Evolutionary conservation across 2,329 filamentous ascomycete genomes (phyloP), one percentile per base, ranked within the genome.

Genomic region (Hymenoscyphus albidus): DNA sequence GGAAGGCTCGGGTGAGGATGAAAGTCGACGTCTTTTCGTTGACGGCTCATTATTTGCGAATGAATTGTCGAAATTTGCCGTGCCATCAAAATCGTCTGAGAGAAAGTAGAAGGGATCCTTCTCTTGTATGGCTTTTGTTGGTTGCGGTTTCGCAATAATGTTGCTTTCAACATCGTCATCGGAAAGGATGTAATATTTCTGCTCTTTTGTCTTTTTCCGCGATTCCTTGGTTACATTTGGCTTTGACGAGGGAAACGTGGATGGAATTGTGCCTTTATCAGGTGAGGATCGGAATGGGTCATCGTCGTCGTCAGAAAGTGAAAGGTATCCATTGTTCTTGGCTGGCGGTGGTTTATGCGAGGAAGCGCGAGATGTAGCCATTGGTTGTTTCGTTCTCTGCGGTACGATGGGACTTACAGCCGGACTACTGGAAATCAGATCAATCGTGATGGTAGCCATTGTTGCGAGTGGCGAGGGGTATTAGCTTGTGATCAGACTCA

Each of bases 41-140:
- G 59, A 4, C 22, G 63, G 55, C 10, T 59, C 35, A 18, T 55
- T 42, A 3, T 31, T 13, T 9, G 58, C 38, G 44, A 61, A 60
- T 5, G 62, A 60, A 35, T 62, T 42, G 39, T 66, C 64, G 14
- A 66, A 14, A 14, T 66, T 64, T 32, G 61, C 27, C 1, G 65
- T 57, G 38, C 62, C 62, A 40, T 60, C 61, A 27, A 64, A 60
- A 54, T 67, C 65, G 40, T 67, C 65, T 16, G 62, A 67, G 13
- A 64, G 56, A 27, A 62, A 57, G 31, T 62, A 62, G 51, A 59
- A 42, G 42, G 62, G 35, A 27, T 61, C 57, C 18, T 56, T 59
- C 42, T 31, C 42, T 3, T 40, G 35, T 13, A 61, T 22, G n/a
- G 1, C 10, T 12, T 22, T n/a, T 10, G 22, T 51, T 3, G 7